Base-by-base conservation (phyloP, 2,329 filamentous ascomycete species). In the Exophiala phaeomuriformis region DNA sequence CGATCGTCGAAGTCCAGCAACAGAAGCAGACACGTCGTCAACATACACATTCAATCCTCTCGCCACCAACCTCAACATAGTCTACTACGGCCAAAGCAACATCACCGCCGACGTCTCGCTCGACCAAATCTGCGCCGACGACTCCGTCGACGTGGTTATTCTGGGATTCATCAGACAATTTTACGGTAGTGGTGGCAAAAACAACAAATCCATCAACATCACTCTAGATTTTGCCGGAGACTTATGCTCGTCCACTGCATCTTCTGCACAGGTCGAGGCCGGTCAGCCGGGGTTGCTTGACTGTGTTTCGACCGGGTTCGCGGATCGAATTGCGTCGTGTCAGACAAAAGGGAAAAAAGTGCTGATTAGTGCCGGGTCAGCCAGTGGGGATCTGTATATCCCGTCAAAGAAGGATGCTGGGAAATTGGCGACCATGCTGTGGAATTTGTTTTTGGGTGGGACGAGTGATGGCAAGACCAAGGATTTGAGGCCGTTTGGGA, bases 391-490 rank as follows among this genome's bases (percentile, higher is more conserved):
- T 52, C 74, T 78, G 62, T 66, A 70, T 53, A 68, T 80, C 49
- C 60, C 68, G 2, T 66, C 61, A 43, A 61, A 71, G 10, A 61
- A 67, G 0, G 65, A 70, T 30, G 75, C 73, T 0, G 55, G 64
- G 10, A 67, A 67, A 43, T 75, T 78, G 56, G 76, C 76, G 4
- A 68, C 76, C 47, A 76, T 72, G 53, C 64, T 79, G 28, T 76
- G 75, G 69, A 67, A 69, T 49, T 70, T 75, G 2, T 79, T 77
- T 55, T 76, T 76, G 31, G 74, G 75, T 3, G 53, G 62, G 3
- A 41, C 39, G 19, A 62, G 62, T 1, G 72, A 68, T 66, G 49
- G 57, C 28, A 54, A 48, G 31, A 58, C 55, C 28, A 63, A 59
- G 12, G 65, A 67, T 48, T 72, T 74, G 56, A 71, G 75, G 56